Evolutionary conservation across 257 asterid species (phyloP), one percentile per base, ranked within the genome.

Genomic region (Solanum pennellii): DNA sequence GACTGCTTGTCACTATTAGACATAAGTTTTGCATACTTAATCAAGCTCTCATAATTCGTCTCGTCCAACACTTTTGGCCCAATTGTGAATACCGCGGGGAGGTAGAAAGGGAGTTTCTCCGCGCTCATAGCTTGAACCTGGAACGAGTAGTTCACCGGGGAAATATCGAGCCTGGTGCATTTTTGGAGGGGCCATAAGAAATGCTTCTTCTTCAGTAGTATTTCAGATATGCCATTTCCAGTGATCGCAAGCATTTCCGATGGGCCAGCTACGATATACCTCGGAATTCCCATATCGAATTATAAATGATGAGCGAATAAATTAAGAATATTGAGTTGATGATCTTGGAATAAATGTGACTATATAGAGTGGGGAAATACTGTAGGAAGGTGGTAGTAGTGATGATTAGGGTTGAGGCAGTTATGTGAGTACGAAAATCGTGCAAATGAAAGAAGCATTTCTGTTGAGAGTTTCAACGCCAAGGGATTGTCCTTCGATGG

Each of bases 101-200:
- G 94, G 60, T 92, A 72, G 42, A 94, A 93, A 29, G 98, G 96
- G 71, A 94, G 95, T 89, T 94, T 94, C 74, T 94, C 96, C 12
- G 95, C 94, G 83, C 95, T 93, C 96, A 93, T 94, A 73, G 96
- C 98, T 33, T 94, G 95, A 13, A 94, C 96, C 62, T 94, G 91
- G 83, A 94, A 94, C 35, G 95, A 91, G 90, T 94, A 93, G 72
- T 94, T 94, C 4, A 93, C 96, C 0, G 98, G 96, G 12, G 95
- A 89, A 21, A 93, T 83, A 69, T 94, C 95, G 23, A 91, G 91
- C 20, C n/a, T 45, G 6, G 90, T 35, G 91, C 77, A 91, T 44
- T 79, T 79, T 45, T 79, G 84, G 4, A 79, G 84, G 66, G 84
- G 84, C 84, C 84, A 79, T 45, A 79, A 79, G 9, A 79, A 79